Base-by-base conservation (phyloP, 2,329 filamentous ascomycete genomes). In the Venturia oleaginea region DNA sequence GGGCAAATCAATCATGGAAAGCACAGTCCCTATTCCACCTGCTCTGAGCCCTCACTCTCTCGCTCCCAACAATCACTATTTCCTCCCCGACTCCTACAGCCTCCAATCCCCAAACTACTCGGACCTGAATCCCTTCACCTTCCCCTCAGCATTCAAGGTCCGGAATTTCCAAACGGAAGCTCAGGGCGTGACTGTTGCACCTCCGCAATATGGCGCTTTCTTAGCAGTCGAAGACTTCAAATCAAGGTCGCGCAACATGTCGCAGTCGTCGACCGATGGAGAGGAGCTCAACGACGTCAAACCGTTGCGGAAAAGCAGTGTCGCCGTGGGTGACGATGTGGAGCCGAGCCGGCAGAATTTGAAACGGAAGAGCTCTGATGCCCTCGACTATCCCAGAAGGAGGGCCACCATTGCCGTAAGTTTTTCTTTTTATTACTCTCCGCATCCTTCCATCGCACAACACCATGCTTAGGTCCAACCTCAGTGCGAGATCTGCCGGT, bases 401-500 rank as follows among this genome's bases (percentile, higher is more conserved):
- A 72, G 75, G 60, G 75, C 75, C 61, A 77, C 75, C 54, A 77
- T 77, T 67, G 75, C 75, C 68, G 75, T 77, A 74, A 46, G 65
- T 66, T 57, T 61, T 19, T 61, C 10, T 64, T 43, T 40, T 48
- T 32, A 19, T 37, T 10, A 30, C 30, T 7, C 61, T 34, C 42
- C 17, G 22, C 32, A 32, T 46, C 34, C 42, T 46, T 32, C 10
- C 61, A 57, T 32, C n/a, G 34, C 61, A 60, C 37, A 30, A 59
- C 15, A 67, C 75, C 71, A 19, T 27, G n/a, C 60, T 64, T 11
- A 60, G 22, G 34, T 42, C 22, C 34, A 17, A 27, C 17, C 57
- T n/a, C 66, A 91, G 88, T 92, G 89, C 75, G 89, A 92, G 72
- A 89, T 92, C 65, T 92, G 89, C 72, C 87, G 89, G 22, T 90